Base-by-base conservation (phyloP, 495 filamentous ascomycete species). In the Cudoniella acicularis region DNA sequence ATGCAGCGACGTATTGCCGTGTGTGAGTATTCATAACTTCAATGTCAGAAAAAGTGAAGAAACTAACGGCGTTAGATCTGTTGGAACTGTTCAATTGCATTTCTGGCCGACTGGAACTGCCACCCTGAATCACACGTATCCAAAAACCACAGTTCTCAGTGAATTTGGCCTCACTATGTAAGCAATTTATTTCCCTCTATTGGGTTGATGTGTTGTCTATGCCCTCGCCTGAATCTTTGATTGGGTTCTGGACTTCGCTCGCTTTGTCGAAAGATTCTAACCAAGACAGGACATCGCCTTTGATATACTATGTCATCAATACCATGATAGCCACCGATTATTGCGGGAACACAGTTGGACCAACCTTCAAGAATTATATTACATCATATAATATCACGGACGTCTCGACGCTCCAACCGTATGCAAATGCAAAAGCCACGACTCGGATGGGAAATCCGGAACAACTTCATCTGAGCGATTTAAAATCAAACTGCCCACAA, bases 21-120 rank as follows among this genome's bases (percentile, higher is more conserved):
- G 36, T 56, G 36, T 56, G n/a, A 47, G 36, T 46, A 56, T 6
- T 20, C 42, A 16, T 40, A 41, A 43, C n/a, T 8, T 13, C n/a
- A 54, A 11, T 36, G 10, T 24, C 10, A n/a, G 2, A 13, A 24
- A 4, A 10, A n/a, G 46, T 56, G 13, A 45, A 46, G n/a, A 47
- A 13, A 24, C 43, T 47, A 21, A 47, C 43, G 4, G 45, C 3
- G 23, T 11, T 24, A 46, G 53, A 6, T 45, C 40, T 10, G 23
- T 56, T 9, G 53, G 53, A 17, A 56, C 53, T 46, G 53, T 47
- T 17, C 53, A 56, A 21, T 21, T 56, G 18, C 22, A 45, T 23
- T 56, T 46, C 21, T 56, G 53, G 53, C 53, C 53, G n/a, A 45
- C 36, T 24, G 36, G 42, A 22, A 13, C 40, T 22, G 53, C 41